phyloP scores from a whole-genome alignment of 2,329 filamentous ascomycete genomes.

The Penicillium sp. region DNA sequence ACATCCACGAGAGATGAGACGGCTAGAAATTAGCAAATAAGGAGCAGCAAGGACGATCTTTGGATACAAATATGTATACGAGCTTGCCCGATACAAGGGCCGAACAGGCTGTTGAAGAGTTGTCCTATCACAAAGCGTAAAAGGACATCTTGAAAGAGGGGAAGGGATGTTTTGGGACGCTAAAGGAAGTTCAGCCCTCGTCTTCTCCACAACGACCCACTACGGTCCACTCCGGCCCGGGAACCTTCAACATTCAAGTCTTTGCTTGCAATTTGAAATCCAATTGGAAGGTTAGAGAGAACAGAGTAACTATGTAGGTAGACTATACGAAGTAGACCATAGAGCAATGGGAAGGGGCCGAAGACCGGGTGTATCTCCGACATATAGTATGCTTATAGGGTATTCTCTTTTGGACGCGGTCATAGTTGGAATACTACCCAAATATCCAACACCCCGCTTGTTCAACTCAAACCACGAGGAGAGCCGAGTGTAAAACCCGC shows the following conservation, averaged over 20 bases:
- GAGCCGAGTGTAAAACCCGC: slow-evolving; percentile 15
- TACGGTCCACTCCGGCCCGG: slow-evolving; percentile 27
- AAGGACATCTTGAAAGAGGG: slow-evolving; percentile 12
- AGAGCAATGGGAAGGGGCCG: not conserved
- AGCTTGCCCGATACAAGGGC: slow-evolving; percentile 15
- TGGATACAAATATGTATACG: not conserved
- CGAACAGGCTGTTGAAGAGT: slow-evolving; percentile 13
- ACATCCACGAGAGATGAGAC: slow-evolving; percentile 18
- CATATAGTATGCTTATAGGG: not conserved
- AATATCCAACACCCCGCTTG: slow-evolving; percentile 16
- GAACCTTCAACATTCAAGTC: slow-evolving; percentile 21
- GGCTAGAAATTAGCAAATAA: slow-evolving; percentile 21
- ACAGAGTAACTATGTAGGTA: not conserved
- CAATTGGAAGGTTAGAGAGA: not conserved
- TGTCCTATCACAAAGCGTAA: slow-evolving; percentile 22
- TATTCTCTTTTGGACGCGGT: slow-evolving; percentile 13
- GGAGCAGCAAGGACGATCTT: slow-evolving; percentile 21
- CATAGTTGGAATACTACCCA: slow-evolving; percentile 12
- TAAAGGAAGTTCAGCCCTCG: slow-evolving; percentile 17
- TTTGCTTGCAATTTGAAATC: slow-evolving; percentile 7
- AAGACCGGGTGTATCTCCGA: too few relatives aligned
- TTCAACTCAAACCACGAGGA: slow-evolving; percentile 23
- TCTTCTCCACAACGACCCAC: slow-evolving; percentile 23
- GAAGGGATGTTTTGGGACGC: slow-evolving; percentile 12
- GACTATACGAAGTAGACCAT: not conserved